Evolutionary conservation across 2,329 filamentous ascomycete genomes (phyloP).

Genomic region (Colletotrichum cereale): DNA sequence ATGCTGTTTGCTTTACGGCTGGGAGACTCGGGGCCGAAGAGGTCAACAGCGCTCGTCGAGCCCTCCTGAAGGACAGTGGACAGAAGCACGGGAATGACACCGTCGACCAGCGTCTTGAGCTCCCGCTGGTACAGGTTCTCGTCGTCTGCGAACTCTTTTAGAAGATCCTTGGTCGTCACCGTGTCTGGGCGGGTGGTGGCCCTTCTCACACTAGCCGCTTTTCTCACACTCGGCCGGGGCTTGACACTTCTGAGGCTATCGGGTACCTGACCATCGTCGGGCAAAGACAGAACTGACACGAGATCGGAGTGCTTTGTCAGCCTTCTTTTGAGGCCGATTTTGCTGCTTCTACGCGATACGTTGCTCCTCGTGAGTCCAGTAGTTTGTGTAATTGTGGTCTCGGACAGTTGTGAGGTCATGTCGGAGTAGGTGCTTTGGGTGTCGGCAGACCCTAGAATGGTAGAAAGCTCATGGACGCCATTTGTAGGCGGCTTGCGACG

Average conservation of each 20-base stretch:
- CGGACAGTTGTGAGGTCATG: conserved; percentile 61
- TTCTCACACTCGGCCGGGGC: conserved; percentile 83
- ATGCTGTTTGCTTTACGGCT: conserved; percentile 69
- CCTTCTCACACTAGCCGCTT: conserved; percentile 81
- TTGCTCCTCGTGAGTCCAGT: conserved; percentile 62
- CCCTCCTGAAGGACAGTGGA: conserved; percentile 84
- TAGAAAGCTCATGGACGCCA: conserved; percentile 68
- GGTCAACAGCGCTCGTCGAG: conserved; percentile 71
- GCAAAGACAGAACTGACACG: conserved; percentile 89
- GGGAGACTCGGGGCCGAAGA: conserved; percentile 72
- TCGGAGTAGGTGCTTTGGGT: conserved; percentile 62
- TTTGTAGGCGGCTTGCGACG: conserved; percentile 63
- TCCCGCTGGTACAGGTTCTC: conserved; percentile 91
- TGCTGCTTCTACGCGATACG: conserved; percentile 61
- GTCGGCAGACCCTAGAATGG: conserved; percentile 65
- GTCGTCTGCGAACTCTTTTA: conserved; percentile 84
- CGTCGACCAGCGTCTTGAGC: conserved; percentile 91
- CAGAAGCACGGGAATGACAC: conserved; percentile 92
- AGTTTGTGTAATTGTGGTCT: conserved; percentile 66
- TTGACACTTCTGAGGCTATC: conserved; percentile 76
- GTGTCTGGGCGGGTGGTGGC: conserved; percentile 75
- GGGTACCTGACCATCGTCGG: conserved; percentile 67
- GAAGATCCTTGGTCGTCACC: conserved; percentile 79
- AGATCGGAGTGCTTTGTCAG: conserved; percentile 94
- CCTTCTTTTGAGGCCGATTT: conserved; percentile 74